Evolutionary conservation across 2,329 filamentous ascomycete genomes (phyloP), one percentile per base, ranked within the genome.

Genomic region (Penicillium rolfsii): DNA sequence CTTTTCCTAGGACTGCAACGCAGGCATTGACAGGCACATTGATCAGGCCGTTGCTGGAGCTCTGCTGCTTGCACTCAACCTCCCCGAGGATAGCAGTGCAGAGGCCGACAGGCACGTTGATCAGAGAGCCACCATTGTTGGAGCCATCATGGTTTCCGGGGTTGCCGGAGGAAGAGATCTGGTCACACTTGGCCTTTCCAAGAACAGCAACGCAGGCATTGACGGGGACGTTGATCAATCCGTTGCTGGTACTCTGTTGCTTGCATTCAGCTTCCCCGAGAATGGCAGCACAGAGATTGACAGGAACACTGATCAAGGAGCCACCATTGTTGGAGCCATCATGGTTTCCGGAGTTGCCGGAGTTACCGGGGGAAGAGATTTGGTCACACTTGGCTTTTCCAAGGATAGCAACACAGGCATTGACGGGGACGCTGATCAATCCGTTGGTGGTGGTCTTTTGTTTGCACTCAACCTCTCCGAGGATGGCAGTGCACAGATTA

Each of bases 381-480:
- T 55, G 43, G 28, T 46, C 41, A 36, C 50, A 55, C 22, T 45
- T 57, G n/a, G 24, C 55, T 55, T 33, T 54, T 22, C 52, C 36
- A 19, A 54, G 36, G 7, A n/a, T 38, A 19, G 64, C 69, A 16
- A 70, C 3, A 28, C 70, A 72, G 28, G 57, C 43, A 48, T 70
- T 62, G 22, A 71, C 28, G 30, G 70, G 70, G 0, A 72, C 64
- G 22, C 65, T 67, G 58, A 72, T 65, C 55, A 72, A 52, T 5
- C 70, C 70, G 28, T 54, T 58, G 52, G 58, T 41, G 38, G 48
- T n/a, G 53, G 38, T 59, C 45, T 66, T 28, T 43, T 67, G 64
- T 33, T 71, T 60, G 67, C 70, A 72, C n/a, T 65, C 56, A 19
- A 52, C 64, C 14, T 71, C 64, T 24, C 70, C 70, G n/a, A 72